Evolutionary conservation across 177 flowering plant genomes (phyloP), one percentile per base, ranked within the genome.

Genomic region (Vitis hybrid): DNA sequence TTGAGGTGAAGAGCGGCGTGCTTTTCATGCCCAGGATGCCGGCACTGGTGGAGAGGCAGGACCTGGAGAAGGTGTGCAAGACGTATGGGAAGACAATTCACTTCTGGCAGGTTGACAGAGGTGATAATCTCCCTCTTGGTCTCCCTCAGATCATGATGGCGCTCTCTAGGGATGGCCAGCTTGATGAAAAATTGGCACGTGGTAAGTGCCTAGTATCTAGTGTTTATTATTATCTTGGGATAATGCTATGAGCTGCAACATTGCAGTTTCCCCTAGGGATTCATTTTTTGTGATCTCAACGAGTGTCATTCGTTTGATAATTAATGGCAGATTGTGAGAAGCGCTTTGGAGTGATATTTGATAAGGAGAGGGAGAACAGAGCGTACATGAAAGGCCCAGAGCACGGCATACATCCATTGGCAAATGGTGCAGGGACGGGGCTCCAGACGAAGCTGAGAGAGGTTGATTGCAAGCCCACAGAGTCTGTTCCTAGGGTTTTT

Each of bases 91-190:
- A 94, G 78, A 72, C 76, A 8, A 71, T 87, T 67, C 97, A 94
- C 63, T 94, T 94, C 59, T 94, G 98, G 98, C 97, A 92, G 80
- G 84, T 89, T 3, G 98, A 94, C 59, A 80, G 31, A 49, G 98
- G 97, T 0, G 89, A 94, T 57, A 39, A 20, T 2, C 84, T 94
- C 6, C 98, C 98, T 0, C 81, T 89, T 13, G 98, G 98, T 0
- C 13, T 87, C 0, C 97, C 98, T 0, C 89, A 85, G 66, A 19
- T 94, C 10, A 92, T 94, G 98, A 81, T 85, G 87, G 86, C 94
- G 0, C 66, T 92, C 5, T 92, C 98, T 13, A 71, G 88, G 52
- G 97, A 92, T 16, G 97, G 91, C 50, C 97, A 94, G 76, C 81
- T 94, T 2, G n/a, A 85, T 15, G 81, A 80, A 0, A 18, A 74